Evolutionary conservation across 2,329 filamentous ascomycete species (phyloP).

Genomic region (Berkeleyomyces rouxiae): DNA sequence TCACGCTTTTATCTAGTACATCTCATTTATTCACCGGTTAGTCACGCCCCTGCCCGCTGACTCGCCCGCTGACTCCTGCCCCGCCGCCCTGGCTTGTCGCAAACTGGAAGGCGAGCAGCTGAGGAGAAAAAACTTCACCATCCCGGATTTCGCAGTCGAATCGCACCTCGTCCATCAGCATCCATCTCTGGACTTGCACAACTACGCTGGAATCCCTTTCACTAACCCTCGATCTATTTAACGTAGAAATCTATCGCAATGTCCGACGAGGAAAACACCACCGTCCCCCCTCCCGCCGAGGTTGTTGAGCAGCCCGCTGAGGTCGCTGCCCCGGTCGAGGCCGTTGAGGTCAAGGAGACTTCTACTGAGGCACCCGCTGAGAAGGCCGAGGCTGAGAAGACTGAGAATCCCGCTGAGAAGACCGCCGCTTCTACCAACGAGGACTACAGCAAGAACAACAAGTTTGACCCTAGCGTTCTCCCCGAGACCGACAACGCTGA

Average conservation of each 20-base stretch:
- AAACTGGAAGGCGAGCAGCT: slow-evolving; percentile 1
- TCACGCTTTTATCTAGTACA: not conserved
- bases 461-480: slow-evolving; percentile 51
- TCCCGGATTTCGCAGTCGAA: not conserved
- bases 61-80: slow-evolving; percentile 8
- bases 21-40: not conserved
- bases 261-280: slow-evolving; percentile 12
- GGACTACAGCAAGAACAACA: slow-evolving; percentile 39
- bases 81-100: slow-evolving; percentile 11
- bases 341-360: slow-evolving; percentile 3
- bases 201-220: not conserved
- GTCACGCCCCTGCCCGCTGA: not conserved
- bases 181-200: not conserved
- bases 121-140: slow-evolving; percentile 6
- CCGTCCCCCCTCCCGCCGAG: slow-evolving; percentile 15
- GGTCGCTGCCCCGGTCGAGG: slow-evolving; percentile 14
- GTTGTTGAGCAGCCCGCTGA: slow-evolving; percentile 10
- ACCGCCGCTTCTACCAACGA: slow-evolving; percentile 26
- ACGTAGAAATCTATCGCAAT: not conserved
- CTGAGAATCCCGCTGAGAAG: slow-evolving; percentile 21
- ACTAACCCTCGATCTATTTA: not conserved
- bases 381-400: slow-evolving; percentile 18
- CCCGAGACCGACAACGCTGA: slow-evolving; percentile 59
- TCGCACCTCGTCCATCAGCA: not conserved
- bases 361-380: slow-evolving; percentile 13